Evolutionary conservation across 345 rosid genomes (phyloP).

Genomic region (Heritiera littoralis): DNA sequence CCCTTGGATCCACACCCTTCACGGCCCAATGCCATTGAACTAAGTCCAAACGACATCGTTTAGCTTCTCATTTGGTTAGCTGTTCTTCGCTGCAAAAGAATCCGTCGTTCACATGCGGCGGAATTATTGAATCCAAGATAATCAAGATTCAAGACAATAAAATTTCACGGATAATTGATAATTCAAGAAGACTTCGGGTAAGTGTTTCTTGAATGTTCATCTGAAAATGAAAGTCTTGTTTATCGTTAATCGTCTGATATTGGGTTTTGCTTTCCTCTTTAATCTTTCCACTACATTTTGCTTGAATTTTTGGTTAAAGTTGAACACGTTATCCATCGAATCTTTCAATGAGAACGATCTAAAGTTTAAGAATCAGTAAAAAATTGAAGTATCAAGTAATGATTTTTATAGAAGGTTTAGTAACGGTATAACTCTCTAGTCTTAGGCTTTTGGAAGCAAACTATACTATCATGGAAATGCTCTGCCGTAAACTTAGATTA

Average conservation of each 20-base stretch:
- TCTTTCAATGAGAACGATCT: constrained; percentile 8
- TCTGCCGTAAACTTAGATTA: constrained; percentile 6
- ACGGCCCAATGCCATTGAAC: background rate
- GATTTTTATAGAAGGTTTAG: background rate
- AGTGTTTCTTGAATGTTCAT: background rate
- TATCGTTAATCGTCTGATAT: background rate
- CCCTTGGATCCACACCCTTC: background rate
- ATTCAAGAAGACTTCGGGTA: background rate
- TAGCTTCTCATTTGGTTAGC: background rate
- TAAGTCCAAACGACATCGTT: background rate
- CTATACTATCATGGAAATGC: background rate
- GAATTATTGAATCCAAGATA: background rate
- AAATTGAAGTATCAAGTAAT: background rate
- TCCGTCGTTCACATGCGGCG: background rate
- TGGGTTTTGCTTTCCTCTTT: constrained; percentile 3
- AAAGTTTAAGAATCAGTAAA: background rate
- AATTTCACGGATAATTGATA: background rate
- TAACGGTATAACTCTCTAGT: background rate
- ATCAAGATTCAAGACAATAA: too few species aligned
- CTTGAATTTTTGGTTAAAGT: background rate
- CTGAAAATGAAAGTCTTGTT: background rate
- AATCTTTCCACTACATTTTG: background rate
- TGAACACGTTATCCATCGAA: background rate
- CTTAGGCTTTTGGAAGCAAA: background rate
- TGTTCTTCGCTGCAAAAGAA: background rate